These are phyloP conservation scores for Talaromyces thailandensis DNA, from an alignment of 495 filamentous ascomycete species.

Conservation along the genomic window DNA sequence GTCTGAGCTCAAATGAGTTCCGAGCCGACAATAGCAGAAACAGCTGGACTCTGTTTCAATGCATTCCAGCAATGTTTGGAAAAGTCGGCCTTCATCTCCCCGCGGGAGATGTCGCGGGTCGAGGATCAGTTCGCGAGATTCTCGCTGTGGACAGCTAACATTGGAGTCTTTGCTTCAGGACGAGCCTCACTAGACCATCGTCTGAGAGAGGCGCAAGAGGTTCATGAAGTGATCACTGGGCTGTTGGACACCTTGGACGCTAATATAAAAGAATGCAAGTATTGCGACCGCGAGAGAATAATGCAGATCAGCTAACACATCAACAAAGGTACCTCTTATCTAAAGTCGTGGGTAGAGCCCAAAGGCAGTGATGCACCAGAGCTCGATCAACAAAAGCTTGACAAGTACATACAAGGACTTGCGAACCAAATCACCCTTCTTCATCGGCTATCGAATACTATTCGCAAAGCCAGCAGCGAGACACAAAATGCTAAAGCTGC, in stretches of 20 bases:
- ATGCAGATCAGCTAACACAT: neutral
- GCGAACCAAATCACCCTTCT: conserved; percentile 1
- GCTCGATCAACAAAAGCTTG: neutral
- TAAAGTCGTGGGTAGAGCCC: neutral
- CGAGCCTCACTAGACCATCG: neutral
- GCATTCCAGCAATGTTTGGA: neutral
- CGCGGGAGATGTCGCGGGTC: neutral
- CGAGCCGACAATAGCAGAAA: neutral
- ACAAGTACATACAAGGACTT: neutral
- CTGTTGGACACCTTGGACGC: neutral
- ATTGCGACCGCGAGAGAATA: neutral
- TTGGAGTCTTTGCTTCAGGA: neutral
- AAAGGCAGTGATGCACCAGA: neutral
- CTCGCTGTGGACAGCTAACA: neutral
- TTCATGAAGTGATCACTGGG: neutral
- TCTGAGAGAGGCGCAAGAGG: neutral
- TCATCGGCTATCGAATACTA: conserved; percentile 7
- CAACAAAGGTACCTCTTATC: neutral
- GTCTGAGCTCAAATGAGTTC: neutral
- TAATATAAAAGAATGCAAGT: neutral
- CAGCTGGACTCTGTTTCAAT: neutral
- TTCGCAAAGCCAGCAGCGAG: conserved; percentile 7
- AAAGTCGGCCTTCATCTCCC: neutral
- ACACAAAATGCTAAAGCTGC: conserved; percentile 4
- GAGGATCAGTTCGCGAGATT: neutral